Evolutionary conservation across 768 basidiomycete species (phyloP).

Genomic region (Lactifluus subvellereus): DNA sequence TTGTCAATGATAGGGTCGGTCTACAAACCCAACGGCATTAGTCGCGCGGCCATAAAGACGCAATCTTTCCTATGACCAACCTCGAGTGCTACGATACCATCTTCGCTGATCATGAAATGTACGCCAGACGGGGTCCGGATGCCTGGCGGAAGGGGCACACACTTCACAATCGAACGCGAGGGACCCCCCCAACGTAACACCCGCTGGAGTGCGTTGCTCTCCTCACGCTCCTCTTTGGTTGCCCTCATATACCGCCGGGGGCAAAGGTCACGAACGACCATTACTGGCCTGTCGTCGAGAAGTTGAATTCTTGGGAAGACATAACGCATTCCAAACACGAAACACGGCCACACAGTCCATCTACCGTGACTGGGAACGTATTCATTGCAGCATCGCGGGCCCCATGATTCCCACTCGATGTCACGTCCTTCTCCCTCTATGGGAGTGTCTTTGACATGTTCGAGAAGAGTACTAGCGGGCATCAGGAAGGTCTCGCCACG

Average conservation of each 20-base stretch:
- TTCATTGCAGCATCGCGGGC: background rate
- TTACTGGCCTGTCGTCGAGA: background rate
- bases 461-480: conserved; percentile 8
- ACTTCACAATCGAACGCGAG: conserved; percentile 14
- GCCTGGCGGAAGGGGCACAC: conserved; percentile 9
- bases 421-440: background rate
- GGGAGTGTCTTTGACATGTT: background rate
- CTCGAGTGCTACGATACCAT: conserved; percentile 18
- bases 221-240: conserved; percentile 11
- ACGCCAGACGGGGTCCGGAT: background rate
- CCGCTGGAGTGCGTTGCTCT: conserved; percentile 7
- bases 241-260: conserved; percentile 11
- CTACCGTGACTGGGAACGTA: background rate
- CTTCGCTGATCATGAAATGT: conserved; percentile 24
- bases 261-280: conserved; percentile 20
- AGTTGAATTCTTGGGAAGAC: background rate
- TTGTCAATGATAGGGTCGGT: background rate
- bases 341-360: conserved; percentile 16
- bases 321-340: conserved; percentile 22
- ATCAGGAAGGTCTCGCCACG: conserved; percentile 5
- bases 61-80: conserved; percentile 8
- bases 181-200: background rate
- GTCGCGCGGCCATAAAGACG: conserved; percentile 6
- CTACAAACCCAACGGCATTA: conserved; percentile 13
- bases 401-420: conserved; percentile 18